Percentiles rank a stretch among this genome's conserved stretches.
These are phyloP conservation scores for Exophiala lecanii-corni DNA, from an alignment of 2,329 filamentous ascomycete species.

Conservation along the genomic window DNA sequence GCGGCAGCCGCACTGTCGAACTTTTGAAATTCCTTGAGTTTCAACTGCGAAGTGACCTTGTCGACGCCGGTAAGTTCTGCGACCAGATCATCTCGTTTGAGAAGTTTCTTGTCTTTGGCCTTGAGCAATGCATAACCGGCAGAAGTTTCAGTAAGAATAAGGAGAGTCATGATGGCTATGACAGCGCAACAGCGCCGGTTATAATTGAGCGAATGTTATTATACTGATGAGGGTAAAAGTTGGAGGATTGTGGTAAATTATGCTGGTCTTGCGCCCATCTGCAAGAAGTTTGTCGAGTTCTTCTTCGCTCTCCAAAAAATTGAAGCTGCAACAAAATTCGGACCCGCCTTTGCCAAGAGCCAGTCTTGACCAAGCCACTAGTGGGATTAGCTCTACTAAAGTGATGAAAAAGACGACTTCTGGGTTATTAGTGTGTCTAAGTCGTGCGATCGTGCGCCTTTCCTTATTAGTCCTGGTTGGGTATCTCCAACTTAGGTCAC, in stretches of 20 bases:
- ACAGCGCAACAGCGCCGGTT: background rate
- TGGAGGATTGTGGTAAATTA: background rate
- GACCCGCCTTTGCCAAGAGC: constrained; percentile 2
- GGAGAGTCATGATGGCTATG: constrained; percentile 68
- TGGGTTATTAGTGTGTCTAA: background rate
- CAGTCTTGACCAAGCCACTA: background rate
- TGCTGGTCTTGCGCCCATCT: constrained; percentile 4
- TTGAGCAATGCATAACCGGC: constrained; percentile 98
- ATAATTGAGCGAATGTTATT: background rate
- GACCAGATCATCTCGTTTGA: constrained; percentile 78
- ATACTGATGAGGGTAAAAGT: background rate
- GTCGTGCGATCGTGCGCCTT: too few relatives aligned
- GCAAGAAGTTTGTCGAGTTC: background rate
- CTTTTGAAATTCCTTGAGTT: constrained; percentile 95
- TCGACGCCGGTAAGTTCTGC: constrained; percentile 74
- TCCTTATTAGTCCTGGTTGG: too few relatives aligned
- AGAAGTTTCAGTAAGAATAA: constrained; percentile 90
- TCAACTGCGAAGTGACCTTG: constrained; percentile 78
- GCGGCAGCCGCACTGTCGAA: constrained; percentile 91
- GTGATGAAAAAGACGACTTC: background rate
- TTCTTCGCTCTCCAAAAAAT: constrained; percentile 1
- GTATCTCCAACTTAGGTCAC: too few relatives aligned
- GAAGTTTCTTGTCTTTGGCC: constrained; percentile 95
- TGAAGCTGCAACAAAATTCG: constrained; percentile 2
- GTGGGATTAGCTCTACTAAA: background rate